phyloP scores from a whole-genome alignment of 73 alveolate genomes.

The Paraurostyla sp. region DNA sequence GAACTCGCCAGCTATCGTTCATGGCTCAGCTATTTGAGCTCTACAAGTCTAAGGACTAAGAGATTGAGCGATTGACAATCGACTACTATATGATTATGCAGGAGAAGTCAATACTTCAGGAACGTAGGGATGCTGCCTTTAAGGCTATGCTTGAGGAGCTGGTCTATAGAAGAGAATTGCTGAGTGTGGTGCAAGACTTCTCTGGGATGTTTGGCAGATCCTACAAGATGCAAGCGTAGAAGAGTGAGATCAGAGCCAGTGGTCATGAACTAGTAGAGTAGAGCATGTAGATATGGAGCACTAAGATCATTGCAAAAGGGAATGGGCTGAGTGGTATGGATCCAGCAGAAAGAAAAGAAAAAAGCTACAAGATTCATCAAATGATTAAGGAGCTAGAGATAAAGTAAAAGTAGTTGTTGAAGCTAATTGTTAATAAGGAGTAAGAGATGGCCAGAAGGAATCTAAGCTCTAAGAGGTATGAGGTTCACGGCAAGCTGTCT shows the following conservation, averaged over 20 bases:
- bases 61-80: conserved; percentile 29
- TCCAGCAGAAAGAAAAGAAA: conserved; percentile 4
- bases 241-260: not conserved
- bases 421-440: not conserved
- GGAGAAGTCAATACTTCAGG: conserved; percentile 15
- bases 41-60: conserved; percentile 28
- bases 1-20: not conserved
- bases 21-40: conserved; percentile 43
- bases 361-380: conserved; percentile 30
- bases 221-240: conserved; percentile 25
- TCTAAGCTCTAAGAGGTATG: not conserved
- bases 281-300: conserved; percentile 13
- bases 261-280: conserved; percentile 49
- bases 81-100: conserved; percentile 10
- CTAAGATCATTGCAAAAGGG: conserved; percentile 2
- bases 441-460: not conserved
- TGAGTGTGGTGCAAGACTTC: conserved; percentile 31
- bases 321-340: conserved; percentile 26
- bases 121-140: conserved; percentile 52
- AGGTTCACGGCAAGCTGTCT: conserved; percentile 10
- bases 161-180: conserved; percentile 24
- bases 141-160: conserved; percentile 11
- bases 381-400: conserved; percentile 50
- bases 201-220: conserved; percentile 29
- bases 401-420: conserved; percentile 20